phyloP scores from a whole-genome alignment of 1,139 yeast species.

The Geotrichum citri-aurantii region DNA sequence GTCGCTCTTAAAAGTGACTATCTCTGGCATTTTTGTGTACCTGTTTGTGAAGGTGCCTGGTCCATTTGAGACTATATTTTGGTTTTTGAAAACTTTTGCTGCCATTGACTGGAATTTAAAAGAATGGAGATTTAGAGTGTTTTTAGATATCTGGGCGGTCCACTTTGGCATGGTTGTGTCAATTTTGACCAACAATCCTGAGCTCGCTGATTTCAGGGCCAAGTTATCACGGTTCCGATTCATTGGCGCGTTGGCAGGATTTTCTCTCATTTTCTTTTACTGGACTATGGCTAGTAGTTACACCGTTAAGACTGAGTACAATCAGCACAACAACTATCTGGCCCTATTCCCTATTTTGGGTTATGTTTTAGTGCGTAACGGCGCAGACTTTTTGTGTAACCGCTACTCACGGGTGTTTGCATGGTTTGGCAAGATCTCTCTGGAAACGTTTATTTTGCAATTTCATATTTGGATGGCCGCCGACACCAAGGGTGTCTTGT shows the following conservation, averaged over 20 bases:
- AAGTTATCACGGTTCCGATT: slow-evolving; percentile 8
- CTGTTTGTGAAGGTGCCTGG: slow-evolving; percentile 21
- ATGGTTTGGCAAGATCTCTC: slow-evolving; percentile 26
- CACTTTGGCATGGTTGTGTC: slow-evolving; percentile 27
- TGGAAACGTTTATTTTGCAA: slow-evolving; percentile 27
- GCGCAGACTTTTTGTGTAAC: slow-evolving; percentile 20
- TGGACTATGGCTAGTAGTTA: slow-evolving; percentile 16
- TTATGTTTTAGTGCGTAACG: slow-evolving; percentile 24
- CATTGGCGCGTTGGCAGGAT: slow-evolving; percentile 7
- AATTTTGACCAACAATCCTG: slow-evolving; percentile 19
- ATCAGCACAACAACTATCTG: slow-evolving; percentile 21
- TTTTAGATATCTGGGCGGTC: slow-evolving; percentile 26
- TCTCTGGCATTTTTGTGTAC: slow-evolving; percentile 19
- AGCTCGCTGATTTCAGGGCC: slow-evolving; percentile 15
- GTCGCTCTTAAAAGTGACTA: slow-evolving; percentile 21
- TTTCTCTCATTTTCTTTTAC: slow-evolving; percentile 15
- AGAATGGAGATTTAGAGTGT: slow-evolving; percentile 28
- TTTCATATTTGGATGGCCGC: slow-evolving; percentile 30
- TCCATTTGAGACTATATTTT: slow-evolving; percentile 22
- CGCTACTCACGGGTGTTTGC: slow-evolving; percentile 24
- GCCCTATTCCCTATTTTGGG: slow-evolving; percentile 24
- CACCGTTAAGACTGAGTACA: slow-evolving; percentile 23
- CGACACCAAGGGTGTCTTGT: slow-evolving; percentile 25
- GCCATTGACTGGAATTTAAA: slow-evolving; percentile 25
- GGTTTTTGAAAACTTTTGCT: slow-evolving; percentile 20